phyloP scores from a whole-genome alignment of 2,329 filamentous ascomycete genomes.

The Taxawa tesnikishii region DNA sequence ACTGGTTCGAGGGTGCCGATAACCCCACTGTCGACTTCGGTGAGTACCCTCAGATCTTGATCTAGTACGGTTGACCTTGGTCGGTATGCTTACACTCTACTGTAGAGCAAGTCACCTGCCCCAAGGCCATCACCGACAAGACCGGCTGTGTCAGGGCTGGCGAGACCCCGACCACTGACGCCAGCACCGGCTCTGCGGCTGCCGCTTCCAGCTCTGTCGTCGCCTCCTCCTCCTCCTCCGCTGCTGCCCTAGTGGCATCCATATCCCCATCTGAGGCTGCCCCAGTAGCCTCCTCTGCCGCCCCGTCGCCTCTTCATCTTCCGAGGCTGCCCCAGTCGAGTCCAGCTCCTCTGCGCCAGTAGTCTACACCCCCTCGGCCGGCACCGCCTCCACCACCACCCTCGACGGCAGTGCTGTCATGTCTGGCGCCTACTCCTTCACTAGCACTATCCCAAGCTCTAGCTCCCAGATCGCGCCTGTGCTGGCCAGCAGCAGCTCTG shows the following conservation, averaged over 20 bases:
- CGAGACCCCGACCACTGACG: slow-evolving; percentile 8
- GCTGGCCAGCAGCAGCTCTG: background rate
- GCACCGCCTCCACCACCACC: background rate
- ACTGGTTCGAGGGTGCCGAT: slow-evolving; percentile 46
- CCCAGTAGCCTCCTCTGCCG: slow-evolving; percentile 2
- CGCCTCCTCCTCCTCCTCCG: slow-evolving; percentile 6
- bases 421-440: background rate
- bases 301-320: slow-evolving; percentile 5
- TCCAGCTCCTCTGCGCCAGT: slow-evolving; percentile 2
- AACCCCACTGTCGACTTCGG: slow-evolving; percentile 32
- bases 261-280: too few species aligned
- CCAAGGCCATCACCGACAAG: slow-evolving; percentile 33
- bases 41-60: too few species aligned
- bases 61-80: too few species aligned
- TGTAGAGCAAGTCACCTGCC: slow-evolving; percentile 45
- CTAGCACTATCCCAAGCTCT: background rate
- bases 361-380: background rate
- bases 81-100: too few species aligned
- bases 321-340: slow-evolving; percentile 4
- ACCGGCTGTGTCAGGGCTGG: slow-evolving; percentile 26
- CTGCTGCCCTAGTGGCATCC: too few species aligned
- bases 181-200: slow-evolving; percentile 1
- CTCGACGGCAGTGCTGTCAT: background rate
- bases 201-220: slow-evolving; percentile 4
- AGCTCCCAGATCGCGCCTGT: slow-evolving; percentile 1